phyloP scores from a whole-genome alignment of 1,284 basidiomycete species.

The Takashimella tepidaria region DNA sequence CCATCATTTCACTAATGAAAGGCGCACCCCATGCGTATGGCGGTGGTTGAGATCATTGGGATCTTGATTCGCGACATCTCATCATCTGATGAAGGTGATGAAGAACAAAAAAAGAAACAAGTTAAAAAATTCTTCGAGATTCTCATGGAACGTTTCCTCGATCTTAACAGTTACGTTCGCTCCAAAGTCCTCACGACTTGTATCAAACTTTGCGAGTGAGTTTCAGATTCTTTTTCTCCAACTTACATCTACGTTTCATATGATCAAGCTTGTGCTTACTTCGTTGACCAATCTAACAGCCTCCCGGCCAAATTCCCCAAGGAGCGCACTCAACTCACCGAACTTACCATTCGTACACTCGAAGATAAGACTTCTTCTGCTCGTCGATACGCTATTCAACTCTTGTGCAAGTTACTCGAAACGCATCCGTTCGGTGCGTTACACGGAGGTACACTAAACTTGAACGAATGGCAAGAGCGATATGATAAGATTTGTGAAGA shows the following conservation, averaged over 20 bases:
- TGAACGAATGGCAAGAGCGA: constrained; percentile 67
- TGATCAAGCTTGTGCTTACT: constrained; percentile 5
- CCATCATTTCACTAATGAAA: constrained; percentile 37
- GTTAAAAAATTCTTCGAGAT: constrained; percentile 76
- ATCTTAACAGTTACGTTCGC: constrained; percentile 86
- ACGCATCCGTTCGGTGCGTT: constrained; percentile 87
- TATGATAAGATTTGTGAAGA: constrained; percentile 57
- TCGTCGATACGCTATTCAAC: constrained; percentile 72
- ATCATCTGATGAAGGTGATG: constrained; percentile 55
- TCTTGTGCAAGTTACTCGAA: constrained; percentile 70
- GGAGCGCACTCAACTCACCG: constrained; percentile 71
- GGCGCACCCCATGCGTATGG: constrained; percentile 95
- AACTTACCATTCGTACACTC: constrained; percentile 69
- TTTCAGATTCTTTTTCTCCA: too few relatives aligned
- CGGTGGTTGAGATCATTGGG: constrained; percentile 80
- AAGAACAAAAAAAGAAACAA: constrained; percentile 68
- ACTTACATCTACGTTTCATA: neutral
- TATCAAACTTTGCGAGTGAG: constrained; percentile 60
- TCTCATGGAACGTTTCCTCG: constrained; percentile 79
- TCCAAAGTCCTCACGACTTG: constrained; percentile 78
- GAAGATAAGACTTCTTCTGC: constrained; percentile 89
- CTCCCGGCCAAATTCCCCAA: constrained; percentile 80
- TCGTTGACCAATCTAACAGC: constrained; percentile 46
- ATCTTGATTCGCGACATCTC: constrained; percentile 73
- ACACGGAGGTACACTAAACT: constrained; percentile 75